Percentiles rank a stretch among this genome's conserved stretches.
Evolutionary conservation across 768 basidiomycete species (phyloP).

Genomic region (Imleria badia): DNA sequence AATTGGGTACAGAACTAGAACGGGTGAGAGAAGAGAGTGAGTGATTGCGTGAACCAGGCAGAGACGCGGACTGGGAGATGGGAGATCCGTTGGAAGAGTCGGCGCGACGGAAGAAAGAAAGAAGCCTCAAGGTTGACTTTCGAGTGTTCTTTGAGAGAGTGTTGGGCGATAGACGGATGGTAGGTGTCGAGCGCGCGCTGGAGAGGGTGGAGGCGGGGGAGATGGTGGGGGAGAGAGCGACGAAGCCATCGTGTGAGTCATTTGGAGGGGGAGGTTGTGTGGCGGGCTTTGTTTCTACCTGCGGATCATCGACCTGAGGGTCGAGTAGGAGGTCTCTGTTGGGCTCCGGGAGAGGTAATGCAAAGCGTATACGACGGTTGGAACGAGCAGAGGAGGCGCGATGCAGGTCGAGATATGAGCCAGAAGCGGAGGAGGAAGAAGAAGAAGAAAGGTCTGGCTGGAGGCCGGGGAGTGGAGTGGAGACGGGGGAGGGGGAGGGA

Average conservation of each 20-base stretch:
- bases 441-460: conserved; percentile 17
- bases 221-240: conserved; percentile 18
- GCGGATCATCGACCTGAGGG: conserved; percentile 26
- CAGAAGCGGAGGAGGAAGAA: conserved; percentile 20
- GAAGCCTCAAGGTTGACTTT: conserved; percentile 18
- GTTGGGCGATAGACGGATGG: conserved; percentile 15
- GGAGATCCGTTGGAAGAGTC: conserved; percentile 9
- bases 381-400: conserved; percentile 6
- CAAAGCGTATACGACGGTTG: conserved; percentile 64
- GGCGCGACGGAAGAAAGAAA: conserved; percentile 21
- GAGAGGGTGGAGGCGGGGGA: conserved; percentile 23
- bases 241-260: conserved; percentile 3
- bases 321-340: conserved; percentile 41
- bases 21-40: conserved; percentile 15
- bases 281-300: conserved; percentile 13
- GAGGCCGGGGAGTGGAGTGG: conserved; percentile 12
- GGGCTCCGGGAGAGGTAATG: conserved; percentile 83
- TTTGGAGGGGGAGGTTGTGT: not conserved
- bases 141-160: not conserved
- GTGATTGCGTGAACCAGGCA: conserved; percentile 8
- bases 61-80: conserved; percentile 10
- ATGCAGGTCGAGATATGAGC: conserved; percentile 18
- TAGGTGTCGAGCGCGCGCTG: conserved; percentile 20
- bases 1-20: conserved; percentile 13
- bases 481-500: conserved; percentile 10